A percentile compares a stretch with the other conserved stretches of the same genome.
These are phyloP conservation scores for Ensete ventricosum DNA, from an alignment of 176 grass and related monocot genomes.

Conservation along the genomic window DNA sequence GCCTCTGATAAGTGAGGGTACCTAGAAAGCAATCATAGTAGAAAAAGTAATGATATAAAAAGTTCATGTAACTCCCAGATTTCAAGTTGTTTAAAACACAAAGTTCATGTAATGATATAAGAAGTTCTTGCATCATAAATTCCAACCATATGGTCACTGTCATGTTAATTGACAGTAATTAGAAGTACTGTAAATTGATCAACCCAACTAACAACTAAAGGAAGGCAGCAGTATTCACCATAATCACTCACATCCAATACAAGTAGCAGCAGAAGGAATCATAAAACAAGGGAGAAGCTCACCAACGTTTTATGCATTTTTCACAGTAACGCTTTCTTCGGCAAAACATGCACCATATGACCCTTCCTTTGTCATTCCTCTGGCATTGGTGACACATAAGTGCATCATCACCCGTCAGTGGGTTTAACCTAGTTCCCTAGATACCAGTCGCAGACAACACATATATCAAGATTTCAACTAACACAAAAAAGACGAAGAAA, in stretches of 20 bases:
- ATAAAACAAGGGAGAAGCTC: background rate
- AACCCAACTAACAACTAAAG: too few relatives aligned
- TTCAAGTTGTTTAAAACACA: too few relatives aligned
- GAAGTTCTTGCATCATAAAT: too few relatives aligned
- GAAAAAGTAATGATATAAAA: background rate
- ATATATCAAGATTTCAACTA: background rate
- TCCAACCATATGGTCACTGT: too few relatives aligned
- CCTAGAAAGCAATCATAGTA: constrained; percentile 16
- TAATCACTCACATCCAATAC: too few relatives aligned
- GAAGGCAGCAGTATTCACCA: too few relatives aligned
- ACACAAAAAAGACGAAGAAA: background rate
- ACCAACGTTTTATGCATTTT: constrained; percentile 45
- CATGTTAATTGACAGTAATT: too few relatives aligned
- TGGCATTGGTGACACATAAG: constrained; percentile 68
- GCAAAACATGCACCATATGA: constrained; percentile 42
- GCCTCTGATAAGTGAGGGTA: constrained; percentile 48
- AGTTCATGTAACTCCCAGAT: too few relatives aligned
- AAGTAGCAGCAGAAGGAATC: too few relatives aligned
- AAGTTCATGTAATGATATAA: too few relatives aligned
- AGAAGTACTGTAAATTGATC: too few relatives aligned
- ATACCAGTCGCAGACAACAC: background rate
- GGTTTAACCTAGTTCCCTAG: constrained; percentile 25
- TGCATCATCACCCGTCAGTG: constrained; percentile 35
- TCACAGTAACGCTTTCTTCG: constrained; percentile 38
- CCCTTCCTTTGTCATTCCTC: constrained; percentile 39